Conservation (phyloP, 176 grass and related monocot species). For the Avena insularis region DNA sequence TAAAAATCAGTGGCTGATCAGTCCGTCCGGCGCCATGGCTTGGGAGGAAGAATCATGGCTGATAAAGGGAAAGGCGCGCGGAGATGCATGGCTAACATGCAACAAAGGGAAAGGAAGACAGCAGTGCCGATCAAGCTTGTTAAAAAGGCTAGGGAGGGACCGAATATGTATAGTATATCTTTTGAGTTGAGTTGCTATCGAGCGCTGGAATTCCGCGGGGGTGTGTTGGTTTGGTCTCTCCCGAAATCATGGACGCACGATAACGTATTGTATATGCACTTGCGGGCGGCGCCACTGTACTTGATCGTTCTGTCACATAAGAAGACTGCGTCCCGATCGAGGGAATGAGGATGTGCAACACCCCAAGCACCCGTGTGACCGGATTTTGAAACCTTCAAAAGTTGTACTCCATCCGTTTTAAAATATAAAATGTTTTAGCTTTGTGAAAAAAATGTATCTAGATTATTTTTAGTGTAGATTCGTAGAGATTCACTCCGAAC, state of each 20-base stretch:
- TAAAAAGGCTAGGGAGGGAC: slow-evolving; percentile 19
- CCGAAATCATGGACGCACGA: slow-evolving; percentile 47
- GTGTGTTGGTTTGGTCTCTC: slow-evolving; percentile 10
- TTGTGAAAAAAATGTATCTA: no score
- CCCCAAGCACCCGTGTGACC: no score
- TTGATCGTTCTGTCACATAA: background rate
- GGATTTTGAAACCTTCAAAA: no score
- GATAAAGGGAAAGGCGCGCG: background rate
- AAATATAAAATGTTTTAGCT: no score
- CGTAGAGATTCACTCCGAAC: no score
- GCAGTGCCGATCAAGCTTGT: slow-evolving; percentile 35
- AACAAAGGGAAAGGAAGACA: slow-evolving; percentile 30
- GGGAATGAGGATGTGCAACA: no score
- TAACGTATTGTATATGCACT: background rate
- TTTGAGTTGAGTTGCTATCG: background rate
- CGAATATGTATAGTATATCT: background rate
- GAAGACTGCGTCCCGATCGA: background rate
- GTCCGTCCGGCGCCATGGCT: background rate
- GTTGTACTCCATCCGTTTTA: no score
- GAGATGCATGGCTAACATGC: slow-evolving; percentile 55
- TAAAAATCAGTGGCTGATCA: slow-evolving; percentile 28
- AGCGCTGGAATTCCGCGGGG: slow-evolving; percentile 40
- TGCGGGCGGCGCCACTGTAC: background rate
- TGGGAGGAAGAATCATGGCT: slow-evolving; percentile 53
- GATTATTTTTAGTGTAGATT: no score